Evolutionary conservation across 2,329 filamentous ascomycete genomes (phyloP).

Genomic region (Leptosphaerulina australis): DNA sequence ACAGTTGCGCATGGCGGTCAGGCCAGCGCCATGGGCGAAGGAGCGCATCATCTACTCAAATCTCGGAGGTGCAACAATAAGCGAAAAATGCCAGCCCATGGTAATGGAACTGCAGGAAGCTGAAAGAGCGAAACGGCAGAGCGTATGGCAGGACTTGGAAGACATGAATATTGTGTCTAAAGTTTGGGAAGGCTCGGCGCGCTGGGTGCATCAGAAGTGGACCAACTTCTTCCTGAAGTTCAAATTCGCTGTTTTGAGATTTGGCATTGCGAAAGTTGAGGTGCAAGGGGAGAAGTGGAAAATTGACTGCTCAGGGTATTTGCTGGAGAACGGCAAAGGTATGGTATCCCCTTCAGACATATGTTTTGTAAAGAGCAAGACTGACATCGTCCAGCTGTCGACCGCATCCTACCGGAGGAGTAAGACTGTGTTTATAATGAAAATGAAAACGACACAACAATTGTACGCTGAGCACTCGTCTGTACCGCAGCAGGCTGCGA

Average conservation of each 20-base stretch:
- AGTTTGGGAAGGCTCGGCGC: slow-evolving; percentile 37
- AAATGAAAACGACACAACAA: not conserved
- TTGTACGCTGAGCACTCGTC: not conserved
- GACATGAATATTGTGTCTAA: slow-evolving; percentile 30
- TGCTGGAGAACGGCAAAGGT: slow-evolving; percentile 46
- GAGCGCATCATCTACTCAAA: slow-evolving; percentile 40
- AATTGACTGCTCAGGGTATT: slow-evolving; percentile 43
- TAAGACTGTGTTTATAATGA: slow-evolving; percentile 3
- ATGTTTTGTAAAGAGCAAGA: not conserved
- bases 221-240: slow-evolving; percentile 45
- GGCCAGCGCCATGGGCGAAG: slow-evolving; percentile 32
- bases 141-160: slow-evolving; percentile 35
- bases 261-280: slow-evolving; percentile 40
- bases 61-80: slow-evolving; percentile 37
- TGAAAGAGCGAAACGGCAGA: slow-evolving; percentile 35
- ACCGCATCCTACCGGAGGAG: slow-evolving; percentile 40
- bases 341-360: slow-evolving; percentile 8
- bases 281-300: slow-evolving; percentile 45
- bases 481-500: slow-evolving; percentile 14
- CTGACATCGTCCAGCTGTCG: slow-evolving; percentile 35
- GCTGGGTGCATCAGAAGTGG: slow-evolving; percentile 46
- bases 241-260: slow-evolving; percentile 44
- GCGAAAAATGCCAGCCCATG: slow-evolving; percentile 43
- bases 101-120: slow-evolving; percentile 40
- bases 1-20: slow-evolving; percentile 40